Percentiles rank a stretch among this genome's conserved stretches.
Conservation (phyloP, 768 basidiomycete genomes). For the Suillus luteus region DNA sequence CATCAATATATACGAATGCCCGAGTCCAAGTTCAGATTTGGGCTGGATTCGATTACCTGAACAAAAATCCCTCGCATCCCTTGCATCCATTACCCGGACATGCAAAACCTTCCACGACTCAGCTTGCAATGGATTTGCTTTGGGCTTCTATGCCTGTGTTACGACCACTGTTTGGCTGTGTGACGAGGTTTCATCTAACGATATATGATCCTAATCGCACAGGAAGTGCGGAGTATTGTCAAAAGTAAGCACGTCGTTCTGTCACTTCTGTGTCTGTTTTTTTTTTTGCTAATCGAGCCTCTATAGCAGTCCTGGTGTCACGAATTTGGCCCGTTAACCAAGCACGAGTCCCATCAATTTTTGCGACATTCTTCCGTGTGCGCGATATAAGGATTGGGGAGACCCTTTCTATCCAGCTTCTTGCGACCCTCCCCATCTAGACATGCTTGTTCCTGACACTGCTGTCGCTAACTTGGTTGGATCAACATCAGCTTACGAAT, state of each 20-base stretch:
- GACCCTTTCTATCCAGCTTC: neutral
- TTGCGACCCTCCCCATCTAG: neutral
- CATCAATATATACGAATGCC: neutral
- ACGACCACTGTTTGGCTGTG: neutral
- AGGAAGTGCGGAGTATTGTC: neutral
- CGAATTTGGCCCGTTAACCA: neutral
- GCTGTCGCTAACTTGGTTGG: neutral
- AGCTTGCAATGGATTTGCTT: slow-evolving; percentile 8
- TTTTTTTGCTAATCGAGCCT: neutral
- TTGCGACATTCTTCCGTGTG: slow-evolving; percentile 2
- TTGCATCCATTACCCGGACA: slow-evolving; percentile 5
- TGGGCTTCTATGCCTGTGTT: neutral
- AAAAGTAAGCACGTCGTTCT: neutral
- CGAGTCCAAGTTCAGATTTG: neutral
- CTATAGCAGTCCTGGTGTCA: neutral
- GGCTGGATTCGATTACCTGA: neutral
- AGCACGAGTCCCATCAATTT: neutral
- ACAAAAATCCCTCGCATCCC: neutral
- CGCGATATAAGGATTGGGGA: neutral
- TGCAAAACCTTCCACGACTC: slow-evolving; percentile 11
- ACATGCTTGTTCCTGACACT: neutral
- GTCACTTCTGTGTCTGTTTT: neutral
- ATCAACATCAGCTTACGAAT: no score
- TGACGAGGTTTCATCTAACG: neutral
- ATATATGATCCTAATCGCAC: neutral